Evolutionary conservation across 1,139 yeast species (phyloP).

Genomic region (Pichia terricola): DNA sequence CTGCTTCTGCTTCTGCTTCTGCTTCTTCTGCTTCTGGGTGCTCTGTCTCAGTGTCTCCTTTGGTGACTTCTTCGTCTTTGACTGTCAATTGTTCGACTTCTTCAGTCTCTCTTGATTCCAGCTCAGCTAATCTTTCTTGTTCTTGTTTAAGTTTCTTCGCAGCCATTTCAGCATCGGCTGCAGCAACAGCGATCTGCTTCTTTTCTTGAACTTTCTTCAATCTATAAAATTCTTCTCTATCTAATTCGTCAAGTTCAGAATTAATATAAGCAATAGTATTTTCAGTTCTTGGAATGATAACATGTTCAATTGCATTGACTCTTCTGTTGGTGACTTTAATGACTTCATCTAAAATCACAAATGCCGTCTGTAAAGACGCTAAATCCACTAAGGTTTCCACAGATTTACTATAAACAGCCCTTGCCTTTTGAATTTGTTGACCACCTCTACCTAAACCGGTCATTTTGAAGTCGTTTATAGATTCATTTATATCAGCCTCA

Average conservation of each 20-base stretch:
- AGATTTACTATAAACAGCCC: conserved; percentile 84
- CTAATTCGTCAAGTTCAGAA: conserved; percentile 93
- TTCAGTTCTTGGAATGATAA: conserved; percentile 93
- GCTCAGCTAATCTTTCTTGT: conserved; percentile 11
- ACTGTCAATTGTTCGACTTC: conserved; percentile 10
- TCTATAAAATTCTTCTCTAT: conserved; percentile 95
- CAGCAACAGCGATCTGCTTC: conserved; percentile 73
- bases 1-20: conserved; percentile 14
- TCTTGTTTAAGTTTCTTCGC: conserved; percentile 20
- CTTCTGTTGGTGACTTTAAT: conserved; percentile 96
- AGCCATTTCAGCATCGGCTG: conserved; percentile 46
- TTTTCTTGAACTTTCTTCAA: conserved; percentile 94
- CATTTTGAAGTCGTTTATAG: conserved; percentile 85
- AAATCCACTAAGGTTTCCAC: conserved; percentile 93
- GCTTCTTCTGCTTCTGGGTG: conserved; percentile 7
- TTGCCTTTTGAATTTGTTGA: conserved; percentile 94
- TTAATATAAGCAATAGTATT: conserved; percentile 89
- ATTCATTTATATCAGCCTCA: conserved; percentile 73
- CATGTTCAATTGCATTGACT: conserved; percentile 98
- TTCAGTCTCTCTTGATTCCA: conserved; percentile 17
- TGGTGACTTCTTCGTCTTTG: conserved; percentile 7
- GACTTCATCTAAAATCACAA: conserved; percentile 92
- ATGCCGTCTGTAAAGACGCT: conserved; percentile 93
- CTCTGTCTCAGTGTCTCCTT: neutral
- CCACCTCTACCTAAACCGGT: conserved; percentile 98